These are phyloP conservation scores for Daldinia sp. DNA, from an alignment of 2,329 filamentous ascomycete species.

Conservation along the genomic window DNA sequence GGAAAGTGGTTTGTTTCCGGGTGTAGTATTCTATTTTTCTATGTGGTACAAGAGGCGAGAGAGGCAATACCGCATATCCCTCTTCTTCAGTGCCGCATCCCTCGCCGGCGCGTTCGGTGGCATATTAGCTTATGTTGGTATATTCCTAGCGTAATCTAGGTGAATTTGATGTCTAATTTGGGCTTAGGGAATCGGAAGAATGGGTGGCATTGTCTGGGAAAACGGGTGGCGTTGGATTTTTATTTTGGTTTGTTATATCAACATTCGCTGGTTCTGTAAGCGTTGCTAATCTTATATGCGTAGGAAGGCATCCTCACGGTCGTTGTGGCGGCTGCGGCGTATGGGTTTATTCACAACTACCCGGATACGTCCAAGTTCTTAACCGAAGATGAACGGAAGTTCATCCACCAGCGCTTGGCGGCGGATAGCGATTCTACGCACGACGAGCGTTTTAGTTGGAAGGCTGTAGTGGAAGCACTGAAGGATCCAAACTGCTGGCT, in stretches of 20 bases:
- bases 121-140: constrained; percentile 64
- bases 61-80: constrained; percentile 65
- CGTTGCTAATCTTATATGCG: background rate
- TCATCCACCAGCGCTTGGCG: constrained; percentile 72
- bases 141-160: background rate
- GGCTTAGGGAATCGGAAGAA: constrained; percentile 65
- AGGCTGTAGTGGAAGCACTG: constrained; percentile 71
- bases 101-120: constrained; percentile 69
- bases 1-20: constrained; percentile 65
- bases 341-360: constrained; percentile 76
- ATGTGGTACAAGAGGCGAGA: constrained; percentile 69
- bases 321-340: constrained; percentile 61
- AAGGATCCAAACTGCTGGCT: constrained; percentile 79
- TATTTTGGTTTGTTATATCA: constrained; percentile 60
- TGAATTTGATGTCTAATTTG: background rate
- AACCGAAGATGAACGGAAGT: constrained; percentile 64
- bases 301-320: constrained; percentile 69
- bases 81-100: constrained; percentile 68
- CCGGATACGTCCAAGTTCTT: constrained; percentile 70
- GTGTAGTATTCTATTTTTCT: constrained; percentile 54
- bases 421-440: constrained; percentile 77
- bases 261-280: background rate
- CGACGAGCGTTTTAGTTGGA: constrained; percentile 77
- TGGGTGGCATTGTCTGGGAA: constrained; percentile 64
- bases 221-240: constrained; percentile 72